phyloP scores from a whole-genome alignment of 2,329 filamentous ascomycete genomes.

The Calonectria hongkongensis region DNA sequence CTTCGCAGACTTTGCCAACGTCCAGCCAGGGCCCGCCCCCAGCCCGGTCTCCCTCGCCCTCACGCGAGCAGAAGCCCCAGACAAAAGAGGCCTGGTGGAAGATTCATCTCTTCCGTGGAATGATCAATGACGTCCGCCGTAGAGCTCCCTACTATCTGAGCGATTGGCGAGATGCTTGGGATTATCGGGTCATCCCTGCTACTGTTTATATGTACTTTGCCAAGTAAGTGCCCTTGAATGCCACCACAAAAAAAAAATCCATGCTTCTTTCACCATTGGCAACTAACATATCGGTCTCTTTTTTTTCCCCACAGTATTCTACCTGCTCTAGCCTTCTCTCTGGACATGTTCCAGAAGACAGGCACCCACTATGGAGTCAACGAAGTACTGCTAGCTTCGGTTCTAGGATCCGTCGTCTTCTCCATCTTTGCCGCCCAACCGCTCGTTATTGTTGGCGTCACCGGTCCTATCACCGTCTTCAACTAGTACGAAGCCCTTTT shows the following conservation, averaged over 20 bases:
- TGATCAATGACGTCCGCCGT: conserved; percentile 85
- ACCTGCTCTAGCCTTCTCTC: conserved; percentile 89
- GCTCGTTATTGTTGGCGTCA: conserved; percentile 92
- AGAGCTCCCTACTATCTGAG: conserved; percentile 85
- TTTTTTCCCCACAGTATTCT: conserved; percentile 78
- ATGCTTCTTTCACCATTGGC: background rate
- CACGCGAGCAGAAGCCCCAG: conserved; percentile 23
- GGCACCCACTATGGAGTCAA: conserved; percentile 91
- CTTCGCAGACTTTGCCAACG: conserved; percentile 3
- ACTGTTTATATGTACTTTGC: conserved; percentile 97
- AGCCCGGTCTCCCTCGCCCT: background rate
- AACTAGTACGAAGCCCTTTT: conserved; percentile 77
- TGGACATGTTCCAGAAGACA: conserved; percentile 96
- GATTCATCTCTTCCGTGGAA: conserved; percentile 84
- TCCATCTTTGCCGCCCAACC: conserved; percentile 87
- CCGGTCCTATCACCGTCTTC: conserved; percentile 93
- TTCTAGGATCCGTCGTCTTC: conserved; percentile 89
- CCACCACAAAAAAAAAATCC: background rate
- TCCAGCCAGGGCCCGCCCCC: conserved; percentile 29
- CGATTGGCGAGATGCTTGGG: conserved; percentile 92
- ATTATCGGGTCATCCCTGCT: conserved; percentile 90
- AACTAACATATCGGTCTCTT: conserved; percentile 36
- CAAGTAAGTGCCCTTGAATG: conserved; percentile 75
- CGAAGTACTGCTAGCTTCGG: conserved; percentile 90
- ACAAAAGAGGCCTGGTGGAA: conserved; percentile 78